phyloP scores from a whole-genome alignment of 345 rosid genomes.

The Dipteronia sinensis region DNA sequence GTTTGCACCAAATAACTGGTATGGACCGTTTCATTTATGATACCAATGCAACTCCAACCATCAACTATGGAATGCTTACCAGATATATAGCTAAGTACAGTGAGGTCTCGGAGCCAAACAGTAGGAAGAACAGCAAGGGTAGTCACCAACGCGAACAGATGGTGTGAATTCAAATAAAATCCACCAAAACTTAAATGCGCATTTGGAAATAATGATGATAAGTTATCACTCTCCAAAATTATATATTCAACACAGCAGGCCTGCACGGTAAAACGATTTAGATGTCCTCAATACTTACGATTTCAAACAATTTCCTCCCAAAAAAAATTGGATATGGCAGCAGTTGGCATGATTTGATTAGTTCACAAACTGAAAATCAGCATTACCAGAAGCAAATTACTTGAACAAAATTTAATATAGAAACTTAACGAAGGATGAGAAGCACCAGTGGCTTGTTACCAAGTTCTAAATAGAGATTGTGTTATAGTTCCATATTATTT shows the following conservation, averaged over 20 bases:
- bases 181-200: constrained; percentile 66
- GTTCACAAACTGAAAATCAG: background rate
- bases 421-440: background rate
- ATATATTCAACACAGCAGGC: constrained; percentile 92
- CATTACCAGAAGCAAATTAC: background rate
- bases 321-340: background rate
- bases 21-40: background rate
- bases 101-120: constrained; percentile 90
- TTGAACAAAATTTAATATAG: background rate
- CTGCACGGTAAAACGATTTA: constrained; percentile 40
- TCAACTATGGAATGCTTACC: constrained; percentile 42
- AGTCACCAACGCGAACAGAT: constrained; percentile 67
- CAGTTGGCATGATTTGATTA: background rate
- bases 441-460: no score
- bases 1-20: background rate
- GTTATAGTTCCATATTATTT: no score
- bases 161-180: constrained; percentile 53
- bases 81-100: constrained; percentile 81
- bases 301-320: background rate
- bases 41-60: background rate
- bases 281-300: background rate
- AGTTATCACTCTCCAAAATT: constrained; percentile 86
- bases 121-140: constrained; percentile 87
- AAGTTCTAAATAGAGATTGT: no score
- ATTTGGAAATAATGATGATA: constrained; percentile 83